phyloP scores from a whole-genome alignment of 352 stramenopile species.

The Pythium volutum region DNA sequence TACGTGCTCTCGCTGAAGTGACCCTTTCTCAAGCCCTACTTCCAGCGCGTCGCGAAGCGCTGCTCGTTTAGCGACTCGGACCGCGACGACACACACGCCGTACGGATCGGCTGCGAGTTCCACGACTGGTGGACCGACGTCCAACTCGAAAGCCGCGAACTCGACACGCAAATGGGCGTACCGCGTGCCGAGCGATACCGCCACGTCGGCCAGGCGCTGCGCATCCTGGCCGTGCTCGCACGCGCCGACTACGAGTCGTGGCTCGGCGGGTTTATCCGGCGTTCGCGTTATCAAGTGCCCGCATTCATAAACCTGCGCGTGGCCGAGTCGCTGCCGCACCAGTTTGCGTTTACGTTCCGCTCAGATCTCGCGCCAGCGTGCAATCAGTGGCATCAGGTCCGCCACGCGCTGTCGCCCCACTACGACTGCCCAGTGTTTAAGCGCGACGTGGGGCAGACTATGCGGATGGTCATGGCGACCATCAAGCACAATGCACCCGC shows the following conservation, averaged over 20 bases:
- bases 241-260: slow-evolving; percentile 10
- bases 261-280: slow-evolving; percentile 10
- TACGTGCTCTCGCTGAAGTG: too few relatives aligned
- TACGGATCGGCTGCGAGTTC: slow-evolving; percentile 6
- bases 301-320: slow-evolving; percentile 4
- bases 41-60: background rate
- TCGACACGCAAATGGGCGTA: background rate
- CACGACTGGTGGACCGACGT: slow-evolving; percentile 18
- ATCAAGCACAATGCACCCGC: background rate
- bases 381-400: too few relatives aligned
- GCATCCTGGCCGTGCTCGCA: slow-evolving; percentile 3
- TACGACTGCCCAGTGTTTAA: slow-evolving; percentile 4
- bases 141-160: background rate
- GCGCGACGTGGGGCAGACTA: background rate
- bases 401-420: too few relatives aligned
- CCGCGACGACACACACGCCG: slow-evolving; percentile 9
- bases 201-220: background rate
- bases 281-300: background rate
- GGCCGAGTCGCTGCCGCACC: background rate
- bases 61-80: slow-evolving; percentile 1
- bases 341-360: too few relatives aligned
- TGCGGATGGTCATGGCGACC: background rate
- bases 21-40: slow-evolving; percentile 2
- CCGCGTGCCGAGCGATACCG: slow-evolving; percentile 4
- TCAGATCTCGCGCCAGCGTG: too few relatives aligned